Evolutionary conservation across 208 protist genomes (phyloP), one percentile per base, ranked within the genome.

Genomic region (Crithidia bombi): DNA sequence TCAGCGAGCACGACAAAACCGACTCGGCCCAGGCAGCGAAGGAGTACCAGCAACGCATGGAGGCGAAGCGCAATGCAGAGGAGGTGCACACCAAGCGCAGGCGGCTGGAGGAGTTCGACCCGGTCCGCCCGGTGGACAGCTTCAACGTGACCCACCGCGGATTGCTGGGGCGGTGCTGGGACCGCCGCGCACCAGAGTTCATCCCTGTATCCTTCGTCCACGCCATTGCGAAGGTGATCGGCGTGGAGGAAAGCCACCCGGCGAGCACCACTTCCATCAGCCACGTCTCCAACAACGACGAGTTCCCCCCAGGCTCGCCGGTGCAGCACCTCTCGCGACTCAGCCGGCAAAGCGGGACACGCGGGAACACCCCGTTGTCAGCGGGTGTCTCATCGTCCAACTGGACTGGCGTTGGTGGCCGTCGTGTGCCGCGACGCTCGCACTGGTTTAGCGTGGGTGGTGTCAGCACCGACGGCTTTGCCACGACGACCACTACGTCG

Each of bases 91-190:
- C 61, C 26, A 57, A 65, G 54, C 58, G 74, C 47, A 49, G 59
- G n/a, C 59, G 51, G 35, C 51, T 89, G 39, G 78, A 89, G n/a
- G 69, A 79, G 32, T 87, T 86, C 64, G 83, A 89, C 67, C 81
- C 77, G 30, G 76, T 88, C 17, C 76, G 83, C 10, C 81, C 83
- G 11, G 25, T 85, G 25, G 79, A 90, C 62, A 86, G 80, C 67
- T 92, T 92, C 71, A 87, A 87, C 61, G 74, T 88, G 46, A 90
- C 83, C 1, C 89, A 94, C 63, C 69, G 78, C 15, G 55, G 70
- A 3, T 51, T 95, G 44, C 73, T 95, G 17, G 90, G 90, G 2
- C 84, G 90, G 12, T 95, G 90, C 69, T 92, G 85, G 81, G 85
- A 91, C 61, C 80, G 80, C 17, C 85, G 82, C 5, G 61, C 54